These are phyloP conservation scores for Kodamaea suecica DNA, from an alignment of 1,139 yeast genomes.

Conservation along the genomic window DNA sequence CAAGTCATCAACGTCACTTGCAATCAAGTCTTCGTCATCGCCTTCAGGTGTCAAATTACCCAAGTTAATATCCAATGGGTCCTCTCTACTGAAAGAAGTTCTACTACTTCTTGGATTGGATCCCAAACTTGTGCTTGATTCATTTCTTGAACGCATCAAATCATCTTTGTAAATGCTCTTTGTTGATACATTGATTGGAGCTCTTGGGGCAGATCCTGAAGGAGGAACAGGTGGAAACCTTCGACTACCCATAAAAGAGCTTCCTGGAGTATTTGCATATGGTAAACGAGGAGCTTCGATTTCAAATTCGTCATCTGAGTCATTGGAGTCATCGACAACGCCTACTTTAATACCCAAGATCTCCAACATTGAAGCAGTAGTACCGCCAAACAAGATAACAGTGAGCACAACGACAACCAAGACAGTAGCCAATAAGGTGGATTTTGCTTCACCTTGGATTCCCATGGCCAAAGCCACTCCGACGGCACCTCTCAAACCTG, in stretches of 20 bases:
- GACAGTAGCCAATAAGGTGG: conserved; percentile 88
- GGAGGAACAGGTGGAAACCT: conserved; percentile 21
- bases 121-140: conserved; percentile 26
- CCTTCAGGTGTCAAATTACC: conserved; percentile 11
- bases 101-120: conserved; percentile 12
- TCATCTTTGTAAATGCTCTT: conserved; percentile 15
- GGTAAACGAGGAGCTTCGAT: conserved; percentile 70
- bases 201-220: conserved; percentile 12
- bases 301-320: conserved; percentile 92
- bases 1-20: conserved; percentile 43
- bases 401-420: conserved; percentile 94
- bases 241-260: conserved; percentile 32
- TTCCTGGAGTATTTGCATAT: conserved; percentile 16
- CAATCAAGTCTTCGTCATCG: conserved; percentile 36
- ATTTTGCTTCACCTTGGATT: conserved; percentile 88
- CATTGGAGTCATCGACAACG: conserved; percentile 69
- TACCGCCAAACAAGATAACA: conserved; percentile 95
- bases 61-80: conserved; percentile 9
- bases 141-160: conserved; percentile 25
- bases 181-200: conserved; percentile 10
- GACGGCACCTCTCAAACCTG: conserved; percentile 97
- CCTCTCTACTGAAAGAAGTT: conserved; percentile 5
- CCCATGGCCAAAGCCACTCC: conserved; percentile 99
- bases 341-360: conserved; percentile 91
- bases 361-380: conserved; percentile 97